Percentiles rank a stretch among this genome's conserved stretches.
These are phyloP conservation scores for Dictyostelium capitatum DNA, from an alignment of 78 protist species.

Conservation along the genomic window DNA sequence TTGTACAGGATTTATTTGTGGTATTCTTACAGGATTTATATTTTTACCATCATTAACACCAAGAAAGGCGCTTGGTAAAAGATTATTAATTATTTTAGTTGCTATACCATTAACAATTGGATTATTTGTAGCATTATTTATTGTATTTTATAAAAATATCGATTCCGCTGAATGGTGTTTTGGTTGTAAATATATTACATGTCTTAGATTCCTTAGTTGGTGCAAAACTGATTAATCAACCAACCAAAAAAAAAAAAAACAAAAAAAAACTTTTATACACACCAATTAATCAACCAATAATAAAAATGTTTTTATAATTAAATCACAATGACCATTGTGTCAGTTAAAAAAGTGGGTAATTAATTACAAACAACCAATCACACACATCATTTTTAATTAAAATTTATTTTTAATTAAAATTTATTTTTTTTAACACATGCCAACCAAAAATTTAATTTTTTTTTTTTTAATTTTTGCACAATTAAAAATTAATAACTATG, in stretches of 20 bases:
- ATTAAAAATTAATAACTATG: too few species aligned
- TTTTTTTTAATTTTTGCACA: neutral
- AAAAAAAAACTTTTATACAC: too few species aligned
- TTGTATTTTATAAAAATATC: slow-evolving; percentile 58
- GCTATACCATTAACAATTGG: slow-evolving; percentile 61
- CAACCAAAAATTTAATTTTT: too few species aligned
- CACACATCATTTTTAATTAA: neutral
- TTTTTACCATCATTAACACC: slow-evolving; percentile 72
- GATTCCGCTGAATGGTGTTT: slow-evolving; percentile 66
- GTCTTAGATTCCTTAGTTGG: slow-evolving; percentile 69
- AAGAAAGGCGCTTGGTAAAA: slow-evolving; percentile 46
- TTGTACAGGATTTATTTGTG: slow-evolving; percentile 68
- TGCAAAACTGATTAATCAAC: slow-evolving; percentile 5
- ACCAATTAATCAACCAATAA: too few species aligned
- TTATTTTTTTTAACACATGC: too few species aligned
- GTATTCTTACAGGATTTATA: slow-evolving; percentile 59
- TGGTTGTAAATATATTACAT: slow-evolving; percentile 73
- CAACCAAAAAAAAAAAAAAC: neutral
- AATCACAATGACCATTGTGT: too few species aligned
- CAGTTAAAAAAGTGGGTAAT: too few species aligned
- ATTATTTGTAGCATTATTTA: slow-evolving; percentile 32
- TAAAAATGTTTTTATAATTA: too few species aligned
- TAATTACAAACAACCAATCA: too few species aligned
- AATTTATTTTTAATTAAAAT: neutral
- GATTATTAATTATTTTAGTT: slow-evolving; percentile 40